Conservation (phyloP, 148 eudicot genomes). For the Agrostemma githago region DNA sequence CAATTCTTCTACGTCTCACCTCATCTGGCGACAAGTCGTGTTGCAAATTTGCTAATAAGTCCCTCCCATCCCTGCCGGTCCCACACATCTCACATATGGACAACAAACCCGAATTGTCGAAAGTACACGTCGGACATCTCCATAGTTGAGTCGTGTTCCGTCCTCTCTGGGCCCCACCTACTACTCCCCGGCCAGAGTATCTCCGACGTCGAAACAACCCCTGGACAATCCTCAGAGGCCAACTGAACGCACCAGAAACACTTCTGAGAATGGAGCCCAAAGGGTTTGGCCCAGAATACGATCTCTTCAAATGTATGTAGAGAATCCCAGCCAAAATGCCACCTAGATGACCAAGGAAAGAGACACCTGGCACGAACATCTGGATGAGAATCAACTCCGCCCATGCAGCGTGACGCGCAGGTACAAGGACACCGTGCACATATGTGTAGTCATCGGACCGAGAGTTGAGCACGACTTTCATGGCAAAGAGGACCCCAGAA, state of each 20-base stretch:
- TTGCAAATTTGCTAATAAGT: conserved; percentile 19
- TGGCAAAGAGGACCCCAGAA: conserved; percentile 89
- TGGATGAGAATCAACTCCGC: conserved; percentile 84
- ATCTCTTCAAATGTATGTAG: conserved; percentile 47
- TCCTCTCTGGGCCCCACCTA: conserved; percentile 26
- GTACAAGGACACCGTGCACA: conserved; percentile 67
- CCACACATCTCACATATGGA: conserved; percentile 87
- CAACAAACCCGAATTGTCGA: conserved; percentile 52
- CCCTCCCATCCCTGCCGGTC: conserved; percentile 38
- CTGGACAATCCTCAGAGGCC: conserved; percentile 46
- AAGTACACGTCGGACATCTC: conserved; percentile 81
- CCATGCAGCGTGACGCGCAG: conserved; percentile 77
- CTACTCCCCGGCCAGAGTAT: conserved; percentile 48
- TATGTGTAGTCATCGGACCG: conserved; percentile 55
- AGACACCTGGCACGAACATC: conserved; percentile 71
- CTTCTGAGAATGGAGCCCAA: conserved; percentile 37
- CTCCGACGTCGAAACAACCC: conserved; percentile 30
- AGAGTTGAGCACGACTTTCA: conserved; percentile 90
- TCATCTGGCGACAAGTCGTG: conserved; percentile 49
- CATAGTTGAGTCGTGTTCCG: conserved; percentile 33
- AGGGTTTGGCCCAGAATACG: conserved; percentile 47
- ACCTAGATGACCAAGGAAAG: conserved; percentile 90
- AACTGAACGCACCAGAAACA: conserved; percentile 31
- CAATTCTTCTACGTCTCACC: conserved; percentile 62
- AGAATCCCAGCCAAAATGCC: conserved; percentile 84